Base-by-base conservation (phyloP, 129 eudicot species). In the Chrysanthemum makinoi region DNA sequence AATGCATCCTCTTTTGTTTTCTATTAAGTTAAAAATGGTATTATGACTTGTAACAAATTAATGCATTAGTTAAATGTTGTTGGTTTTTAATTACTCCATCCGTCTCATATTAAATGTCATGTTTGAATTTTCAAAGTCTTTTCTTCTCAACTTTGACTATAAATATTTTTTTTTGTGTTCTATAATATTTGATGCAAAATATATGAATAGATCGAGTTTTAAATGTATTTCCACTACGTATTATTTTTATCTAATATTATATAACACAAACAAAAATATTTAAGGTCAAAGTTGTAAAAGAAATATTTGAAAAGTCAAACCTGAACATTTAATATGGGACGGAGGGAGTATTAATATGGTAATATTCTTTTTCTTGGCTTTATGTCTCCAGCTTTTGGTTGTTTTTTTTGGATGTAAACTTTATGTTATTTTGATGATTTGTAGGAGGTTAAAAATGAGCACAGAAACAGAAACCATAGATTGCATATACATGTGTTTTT, bases 1-100 rank as follows among this genome's bases (percentile, higher is more conserved):
- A 19, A 18, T 17, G 15, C 6, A 2, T 24, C 12, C 3, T 17
- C 10, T 17, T n/a, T 14, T 18, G 44, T 63, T 15, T 39, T 35
- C 13, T 20, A 6, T 24, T 22, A 19, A 8, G 7, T 58, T 57
- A 10, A 24, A 44, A 49, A 72, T 60, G 68, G 39, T 68, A 44
- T 58, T 17, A 58, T 43, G 67, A 58, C 69, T 48, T 73, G 77
- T 73, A 73, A 73, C 62, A 61, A 49, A 60, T 72, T 33, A 50
- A 61, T 61, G 20, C 20, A 20, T 72, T 50, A 9, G 60, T 28
- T n/a, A 72, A 60, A 17, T 14, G 33, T 49, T 66, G 11, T 46
- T 66, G 57, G 49, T 66, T 47, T 43, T 13, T 65, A 30, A 10
- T 17, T 24, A n/a, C n/a, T n/a, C n/a, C n/a, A n/a, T n/a, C n/a